Conservation (phyloP, 306 rosid genomes). For the Geum urbanum region DNA sequence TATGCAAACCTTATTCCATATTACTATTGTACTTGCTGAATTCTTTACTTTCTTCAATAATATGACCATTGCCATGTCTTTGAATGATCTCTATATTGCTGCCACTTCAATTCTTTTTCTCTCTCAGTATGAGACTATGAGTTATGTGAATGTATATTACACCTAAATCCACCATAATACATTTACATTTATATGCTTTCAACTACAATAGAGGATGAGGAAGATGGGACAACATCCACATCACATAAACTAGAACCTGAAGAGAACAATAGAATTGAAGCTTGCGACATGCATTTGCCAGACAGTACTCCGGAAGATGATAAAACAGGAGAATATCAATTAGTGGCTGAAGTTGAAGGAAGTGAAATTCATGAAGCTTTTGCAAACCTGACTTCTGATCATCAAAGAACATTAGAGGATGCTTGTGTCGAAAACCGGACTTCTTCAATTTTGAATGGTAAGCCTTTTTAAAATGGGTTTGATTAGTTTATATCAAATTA, state of each 20-base stretch:
- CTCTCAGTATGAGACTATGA: background rate
- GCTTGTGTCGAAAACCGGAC: constrained; percentile 9
- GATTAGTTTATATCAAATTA: background rate
- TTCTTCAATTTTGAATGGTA: constrained; percentile 26
- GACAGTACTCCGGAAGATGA: constrained; percentile 26
- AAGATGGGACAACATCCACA: background rate
- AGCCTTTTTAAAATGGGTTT: background rate
- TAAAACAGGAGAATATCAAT: constrained; percentile 29
- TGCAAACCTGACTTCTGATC: constrained; percentile 18
- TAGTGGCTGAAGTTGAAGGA: constrained; percentile 24
- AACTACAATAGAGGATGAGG: background rate
- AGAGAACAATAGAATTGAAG: constrained; percentile 36
- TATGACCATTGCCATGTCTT: background rate
- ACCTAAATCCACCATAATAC: background rate
- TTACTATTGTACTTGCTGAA: background rate
- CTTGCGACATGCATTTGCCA: constrained; percentile 17
- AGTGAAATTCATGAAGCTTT: constrained; percentile 28
- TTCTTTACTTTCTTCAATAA: too few relatives aligned
- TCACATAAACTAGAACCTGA: constrained; percentile 9
- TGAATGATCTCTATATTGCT: background rate
- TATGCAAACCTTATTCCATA: background rate
- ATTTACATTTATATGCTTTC: constrained; percentile 2
- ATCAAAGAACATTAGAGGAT: constrained; percentile 13
- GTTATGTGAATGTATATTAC: too few relatives aligned
- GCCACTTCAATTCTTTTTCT: background rate